A percentile compares a stretch with the other conserved stretches of the same genome.
Evolutionary conservation across 345 rosid species (phyloP).

Genomic region (Salix suchowensis): DNA sequence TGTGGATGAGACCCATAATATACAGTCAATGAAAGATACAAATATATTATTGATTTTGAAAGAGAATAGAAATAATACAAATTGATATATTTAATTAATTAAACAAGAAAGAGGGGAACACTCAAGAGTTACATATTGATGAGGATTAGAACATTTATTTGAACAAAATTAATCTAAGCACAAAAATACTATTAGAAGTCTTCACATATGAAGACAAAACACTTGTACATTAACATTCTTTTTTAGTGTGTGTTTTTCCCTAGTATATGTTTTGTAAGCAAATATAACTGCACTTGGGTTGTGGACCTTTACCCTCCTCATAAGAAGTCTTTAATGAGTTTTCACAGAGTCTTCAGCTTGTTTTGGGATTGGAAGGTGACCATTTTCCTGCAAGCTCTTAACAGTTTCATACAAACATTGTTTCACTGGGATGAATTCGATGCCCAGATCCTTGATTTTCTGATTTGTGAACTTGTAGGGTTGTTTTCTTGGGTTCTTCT

Average conservation of each 20-base stretch:
- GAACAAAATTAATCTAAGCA: not conserved
- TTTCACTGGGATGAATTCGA: slow-evolving; percentile 77
- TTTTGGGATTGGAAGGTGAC: slow-evolving; percentile 63
- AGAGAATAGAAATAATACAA: too few relatives aligned
- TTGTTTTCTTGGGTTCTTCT: slow-evolving; percentile 72
- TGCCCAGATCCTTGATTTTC: slow-evolving; percentile 75
- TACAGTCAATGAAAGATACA: too few relatives aligned
- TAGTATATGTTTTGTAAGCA: not conserved
- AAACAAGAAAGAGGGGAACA: not conserved
- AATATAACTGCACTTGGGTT: not conserved
- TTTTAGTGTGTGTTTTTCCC: not conserved
- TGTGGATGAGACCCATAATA: too few relatives aligned
- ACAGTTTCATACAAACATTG: slow-evolving; percentile 86
- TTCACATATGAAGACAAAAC: not conserved
- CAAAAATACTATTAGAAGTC: not conserved
- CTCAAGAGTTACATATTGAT: not conserved
- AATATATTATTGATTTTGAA: too few relatives aligned
- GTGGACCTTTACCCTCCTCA: not conserved
- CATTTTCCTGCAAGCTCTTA: slow-evolving; percentile 83
- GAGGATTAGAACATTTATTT: not conserved
- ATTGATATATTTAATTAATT: too few relatives aligned
- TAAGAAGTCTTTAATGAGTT: slow-evolving; percentile 4
- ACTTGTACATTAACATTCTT: not conserved
- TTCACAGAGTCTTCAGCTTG: slow-evolving; percentile 29
- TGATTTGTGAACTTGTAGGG: slow-evolving; percentile 77